These are phyloP conservation scores for Paramecium tetraurelia DNA, from an alignment of 73 alveolate genomes.

Conservation along the genomic window DNA sequence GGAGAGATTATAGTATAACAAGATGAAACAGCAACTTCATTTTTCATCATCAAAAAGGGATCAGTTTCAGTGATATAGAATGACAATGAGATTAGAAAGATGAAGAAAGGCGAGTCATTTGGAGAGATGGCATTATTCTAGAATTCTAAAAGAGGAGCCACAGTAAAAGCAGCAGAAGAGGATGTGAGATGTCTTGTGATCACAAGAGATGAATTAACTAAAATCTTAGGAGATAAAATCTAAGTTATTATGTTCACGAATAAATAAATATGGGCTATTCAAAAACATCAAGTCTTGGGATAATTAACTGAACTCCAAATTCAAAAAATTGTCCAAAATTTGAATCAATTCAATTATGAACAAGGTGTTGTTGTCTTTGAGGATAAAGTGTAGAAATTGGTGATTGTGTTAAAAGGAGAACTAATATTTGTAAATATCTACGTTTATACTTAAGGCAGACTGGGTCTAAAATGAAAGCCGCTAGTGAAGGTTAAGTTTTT, in stretches of 20 bases:
- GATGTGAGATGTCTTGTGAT: slow-evolving; percentile 64
- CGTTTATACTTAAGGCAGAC: slow-evolving; percentile 37
- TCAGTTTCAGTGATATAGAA: slow-evolving; percentile 40
- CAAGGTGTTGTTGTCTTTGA: neutral
- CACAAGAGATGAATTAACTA: slow-evolving; percentile 54
- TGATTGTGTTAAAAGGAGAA: slow-evolving; percentile 62
- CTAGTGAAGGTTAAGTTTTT: slow-evolving; percentile 2
- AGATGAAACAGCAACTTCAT: slow-evolving; percentile 62
- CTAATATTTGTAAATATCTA: slow-evolving; percentile 37
- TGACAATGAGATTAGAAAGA: slow-evolving; percentile 53
- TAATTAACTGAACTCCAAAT: slow-evolving; percentile 22
- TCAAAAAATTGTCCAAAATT: neutral
- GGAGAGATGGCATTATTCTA: slow-evolving; percentile 77
- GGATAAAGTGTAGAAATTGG: neutral
- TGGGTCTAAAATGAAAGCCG: slow-evolving; percentile 33
- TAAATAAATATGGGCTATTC: slow-evolving; percentile 52
- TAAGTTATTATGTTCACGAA: slow-evolving; percentile 42
- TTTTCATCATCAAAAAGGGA: slow-evolving; percentile 59
- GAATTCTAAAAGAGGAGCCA: slow-evolving; percentile 73
- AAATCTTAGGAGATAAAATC: slow-evolving; percentile 53
- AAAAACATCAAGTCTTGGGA: slow-evolving; percentile 6
- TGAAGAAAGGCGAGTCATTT: slow-evolving; percentile 76
- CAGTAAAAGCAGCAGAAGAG: slow-evolving; percentile 66
- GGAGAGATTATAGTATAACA: slow-evolving; percentile 57
- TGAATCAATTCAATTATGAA: slow-evolving; percentile 7